Base-by-base conservation (phyloP, 495 filamentous ascomycete species). In the Halenospora varia region DNA sequence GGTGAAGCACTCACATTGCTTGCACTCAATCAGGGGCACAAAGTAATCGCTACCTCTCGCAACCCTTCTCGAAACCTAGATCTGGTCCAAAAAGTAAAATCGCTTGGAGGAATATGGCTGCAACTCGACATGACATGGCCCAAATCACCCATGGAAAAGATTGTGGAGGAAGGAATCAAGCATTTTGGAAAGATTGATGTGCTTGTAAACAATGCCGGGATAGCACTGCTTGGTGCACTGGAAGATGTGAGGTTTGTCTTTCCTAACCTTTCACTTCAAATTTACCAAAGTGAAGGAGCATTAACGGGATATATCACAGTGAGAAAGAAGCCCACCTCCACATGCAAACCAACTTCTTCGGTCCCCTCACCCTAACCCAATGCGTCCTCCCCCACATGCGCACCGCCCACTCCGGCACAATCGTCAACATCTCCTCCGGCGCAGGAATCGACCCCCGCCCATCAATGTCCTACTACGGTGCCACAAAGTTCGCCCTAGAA, bases 21-120 rank as follows among this genome's bases (percentile, higher is more conserved):
- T 2, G 66, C 72, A 23, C 71, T 77, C 10, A 48, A 56, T 1
- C 57, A 70, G 20, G 65, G 68, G 25, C 73, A 73, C 40, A 47
- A 57, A n/a, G 73, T 77, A 15, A 79, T 87, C 51, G 82, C 82
- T 4, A 78, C 78, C 1, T 78, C 77, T 19, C 81, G 82, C 20
- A 69, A 66, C 49, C 62, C 68, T 18, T 62, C 71, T 0, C 56
- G 56, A 41, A 49, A 70, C n/a, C 29, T 67, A 11, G 55, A 66
- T 17, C 56, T 77, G 25, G 63, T 74, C 25, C 59, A 81, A 1
- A 73, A 79, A 56, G 69, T 82, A 13, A 65, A 73, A 55, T 68
- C 70, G 0, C 64, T 71, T 1, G 80, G 80, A 1, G 77, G 75
- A 3, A 62, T 54, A 24, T 70, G 75, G 40, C 48, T 79, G 8